phyloP scores from a whole-genome alignment of 208 protist species.

The Vickermania ingenoplastis region DNA sequence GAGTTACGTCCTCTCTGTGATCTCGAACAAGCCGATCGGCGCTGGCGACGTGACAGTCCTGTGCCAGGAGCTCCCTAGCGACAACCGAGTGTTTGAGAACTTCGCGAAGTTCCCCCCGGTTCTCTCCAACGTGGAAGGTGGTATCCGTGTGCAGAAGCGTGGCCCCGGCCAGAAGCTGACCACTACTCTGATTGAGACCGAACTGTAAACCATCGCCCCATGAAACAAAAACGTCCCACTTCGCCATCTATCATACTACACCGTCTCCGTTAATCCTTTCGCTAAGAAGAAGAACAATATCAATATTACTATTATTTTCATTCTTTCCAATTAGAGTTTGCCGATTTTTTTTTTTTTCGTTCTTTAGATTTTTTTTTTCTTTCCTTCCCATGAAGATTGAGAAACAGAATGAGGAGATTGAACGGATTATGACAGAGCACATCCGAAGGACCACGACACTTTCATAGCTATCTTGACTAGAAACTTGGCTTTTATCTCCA shows the following conservation, averaged over 20 bases:
- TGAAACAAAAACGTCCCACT: too few species aligned
- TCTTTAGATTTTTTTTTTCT: conserved; percentile 9
- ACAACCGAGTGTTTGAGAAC: conserved; percentile 72
- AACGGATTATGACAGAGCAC: too few species aligned
- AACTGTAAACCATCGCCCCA: conserved; percentile 8
- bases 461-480: too few species aligned
- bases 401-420: too few species aligned
- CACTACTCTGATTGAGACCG: conserved; percentile 27
- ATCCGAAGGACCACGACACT: too few species aligned
- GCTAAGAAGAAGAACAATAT: too few species aligned
- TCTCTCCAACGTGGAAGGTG: conserved; percentile 16
- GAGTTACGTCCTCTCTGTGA: conserved; percentile 46
- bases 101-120: conserved; percentile 75
- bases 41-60: conserved; percentile 35
- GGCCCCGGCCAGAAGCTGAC: conserved; percentile 38
- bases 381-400: not conserved
- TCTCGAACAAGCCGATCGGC: conserved; percentile 42
- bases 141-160: conserved; percentile 62
- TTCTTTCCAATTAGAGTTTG: not conserved
- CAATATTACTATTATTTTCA: too few species aligned
- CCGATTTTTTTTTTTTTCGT: conserved; percentile 8
- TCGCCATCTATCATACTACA: too few species aligned
- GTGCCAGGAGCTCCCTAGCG: conserved; percentile 43
- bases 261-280: too few species aligned
- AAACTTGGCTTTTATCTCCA: too few species aligned